Conservation (phyloP, 768 basidiomycete genomes). For the Psilocybe subaeruginosa region DNA sequence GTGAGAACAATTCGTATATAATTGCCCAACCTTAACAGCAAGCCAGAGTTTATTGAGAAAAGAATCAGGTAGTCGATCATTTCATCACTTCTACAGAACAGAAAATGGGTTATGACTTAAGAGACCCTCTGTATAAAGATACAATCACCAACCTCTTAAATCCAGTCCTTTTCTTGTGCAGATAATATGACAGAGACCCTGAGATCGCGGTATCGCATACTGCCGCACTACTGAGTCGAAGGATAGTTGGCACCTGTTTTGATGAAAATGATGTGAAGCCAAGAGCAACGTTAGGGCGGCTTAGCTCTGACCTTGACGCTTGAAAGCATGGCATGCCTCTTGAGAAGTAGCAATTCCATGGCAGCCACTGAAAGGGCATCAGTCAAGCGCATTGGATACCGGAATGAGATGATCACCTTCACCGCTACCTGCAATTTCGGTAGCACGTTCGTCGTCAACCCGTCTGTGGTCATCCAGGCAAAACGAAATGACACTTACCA, state of each 20-base stretch:
- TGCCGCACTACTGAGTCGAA: conserved; percentile 33
- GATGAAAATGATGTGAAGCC: not conserved
- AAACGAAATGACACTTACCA: conserved; percentile 14
- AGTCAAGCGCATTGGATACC: not conserved
- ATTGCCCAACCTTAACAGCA: conserved; percentile 29
- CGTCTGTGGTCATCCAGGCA: not conserved
- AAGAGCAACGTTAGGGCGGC: not conserved
- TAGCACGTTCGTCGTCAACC: not conserved
- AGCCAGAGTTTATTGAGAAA: conserved; percentile 34
- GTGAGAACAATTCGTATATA: no score
- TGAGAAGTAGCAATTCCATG: conserved; percentile 28
- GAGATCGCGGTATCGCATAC: conserved; percentile 36
- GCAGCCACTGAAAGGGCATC: conserved; percentile 26
- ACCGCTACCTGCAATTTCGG: conserved; percentile 26
- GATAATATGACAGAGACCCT: conserved; percentile 30
- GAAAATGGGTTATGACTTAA: not conserved
- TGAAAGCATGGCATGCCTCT: conserved; percentile 24
- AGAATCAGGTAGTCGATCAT: conserved; percentile 37
- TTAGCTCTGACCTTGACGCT: conserved; percentile 25
- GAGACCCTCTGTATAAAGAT: no score
- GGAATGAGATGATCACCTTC: conserved; percentile 23
- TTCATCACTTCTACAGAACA: conserved; percentile 27
- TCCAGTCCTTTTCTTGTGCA: conserved; percentile 35
- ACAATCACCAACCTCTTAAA: conserved; percentile 27
- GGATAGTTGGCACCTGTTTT: conserved; percentile 29